A percentile compares a stretch with the other conserved stretches of the same genome.
Evolutionary conservation across 108 stramenopile species (phyloP).

Genomic region (Cylindrotheca closterium): DNA sequence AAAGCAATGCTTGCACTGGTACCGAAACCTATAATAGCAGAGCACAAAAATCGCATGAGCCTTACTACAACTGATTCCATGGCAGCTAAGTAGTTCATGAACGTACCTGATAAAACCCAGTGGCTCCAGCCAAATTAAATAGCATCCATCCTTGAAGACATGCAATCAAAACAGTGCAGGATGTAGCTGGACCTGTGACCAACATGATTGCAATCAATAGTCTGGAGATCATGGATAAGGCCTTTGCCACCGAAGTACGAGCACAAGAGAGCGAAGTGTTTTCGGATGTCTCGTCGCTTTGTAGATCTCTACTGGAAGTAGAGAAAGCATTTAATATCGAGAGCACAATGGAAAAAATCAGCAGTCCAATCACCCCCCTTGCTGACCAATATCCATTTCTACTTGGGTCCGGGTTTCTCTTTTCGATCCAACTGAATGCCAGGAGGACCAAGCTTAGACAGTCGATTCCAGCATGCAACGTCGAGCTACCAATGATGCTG

Average conservation of each 20-base stretch:
- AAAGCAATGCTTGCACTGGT: constrained; percentile 58
- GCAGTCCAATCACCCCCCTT: constrained; percentile 35
- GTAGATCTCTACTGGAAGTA: neutral
- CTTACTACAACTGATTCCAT: neutral
- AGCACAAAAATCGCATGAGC: no score
- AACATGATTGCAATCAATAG: constrained; percentile 62
- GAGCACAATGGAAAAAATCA: constrained; percentile 33
- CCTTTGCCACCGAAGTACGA: neutral
- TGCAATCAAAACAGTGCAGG: constrained; percentile 49
- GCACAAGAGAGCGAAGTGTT: neutral
- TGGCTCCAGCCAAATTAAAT: constrained; percentile 35
- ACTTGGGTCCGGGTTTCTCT: constrained; percentile 47
- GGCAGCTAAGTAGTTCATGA: neutral
- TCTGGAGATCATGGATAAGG: constrained; percentile 22
- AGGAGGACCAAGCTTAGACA: constrained; percentile 36
- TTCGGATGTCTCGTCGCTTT: neutral
- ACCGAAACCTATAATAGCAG: constrained; percentile 30
- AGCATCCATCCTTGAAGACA: constrained; percentile 55
- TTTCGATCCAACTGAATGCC: constrained; percentile 70
- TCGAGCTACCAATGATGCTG: constrained; percentile 5
- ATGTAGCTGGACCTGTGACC: constrained; percentile 79
- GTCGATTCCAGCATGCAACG: constrained; percentile 42
- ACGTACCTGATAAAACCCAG: constrained; percentile 43
- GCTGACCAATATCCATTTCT: constrained; percentile 57
- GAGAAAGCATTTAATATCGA: constrained; percentile 20